Evolutionary conservation across 2,329 filamentous ascomycete species (phyloP).

Genomic region (Davidsoniella neocaledoniae): DNA sequence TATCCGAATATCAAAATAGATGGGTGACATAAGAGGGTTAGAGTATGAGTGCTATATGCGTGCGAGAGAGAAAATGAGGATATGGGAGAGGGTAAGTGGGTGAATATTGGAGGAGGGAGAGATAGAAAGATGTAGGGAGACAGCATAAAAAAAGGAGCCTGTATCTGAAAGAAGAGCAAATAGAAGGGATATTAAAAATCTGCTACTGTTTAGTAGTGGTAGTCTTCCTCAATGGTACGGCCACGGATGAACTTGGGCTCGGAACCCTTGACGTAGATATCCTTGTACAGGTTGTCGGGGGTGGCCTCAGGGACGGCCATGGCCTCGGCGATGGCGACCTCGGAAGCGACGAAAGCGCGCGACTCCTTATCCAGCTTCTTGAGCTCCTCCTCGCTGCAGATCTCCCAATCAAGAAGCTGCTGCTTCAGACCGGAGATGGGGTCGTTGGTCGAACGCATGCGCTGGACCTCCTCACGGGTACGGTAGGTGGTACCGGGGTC

Average conservation of each 20-base stretch:
- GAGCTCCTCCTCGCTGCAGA: slow-evolving; percentile 84
- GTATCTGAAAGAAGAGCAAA: too few species aligned
- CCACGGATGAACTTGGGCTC: slow-evolving; percentile 83
- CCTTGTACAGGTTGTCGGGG: slow-evolving; percentile 77
- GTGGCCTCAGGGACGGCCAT: slow-evolving; percentile 70
- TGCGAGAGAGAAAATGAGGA: too few species aligned
- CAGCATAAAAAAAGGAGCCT: too few species aligned
- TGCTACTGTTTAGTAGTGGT: slow-evolving; percentile 40
- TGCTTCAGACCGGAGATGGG: slow-evolving; percentile 96
- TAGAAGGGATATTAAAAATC: not conserved
- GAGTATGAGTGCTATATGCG: too few species aligned
- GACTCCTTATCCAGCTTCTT: slow-evolving; percentile 94
- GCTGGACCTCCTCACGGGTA: slow-evolving; percentile 97
- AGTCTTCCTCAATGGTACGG: slow-evolving; percentile 81
- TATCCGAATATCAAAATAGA: too few species aligned
- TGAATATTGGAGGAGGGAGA: too few species aligned
- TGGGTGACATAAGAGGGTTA: too few species aligned
- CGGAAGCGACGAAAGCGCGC: slow-evolving; percentile 65
- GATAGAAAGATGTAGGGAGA: too few species aligned
- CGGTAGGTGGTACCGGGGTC: slow-evolving; percentile 98
- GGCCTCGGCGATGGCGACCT: slow-evolving; percentile 78
- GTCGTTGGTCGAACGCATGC: slow-evolving; percentile 98
- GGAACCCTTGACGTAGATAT: slow-evolving; percentile 79
- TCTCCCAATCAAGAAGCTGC: slow-evolving; percentile 91
- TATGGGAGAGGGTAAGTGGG: too few species aligned